These are phyloP conservation scores for Solanum chmielewskii DNA, from an alignment of 257 asterid genomes.

Conservation along the genomic window DNA sequence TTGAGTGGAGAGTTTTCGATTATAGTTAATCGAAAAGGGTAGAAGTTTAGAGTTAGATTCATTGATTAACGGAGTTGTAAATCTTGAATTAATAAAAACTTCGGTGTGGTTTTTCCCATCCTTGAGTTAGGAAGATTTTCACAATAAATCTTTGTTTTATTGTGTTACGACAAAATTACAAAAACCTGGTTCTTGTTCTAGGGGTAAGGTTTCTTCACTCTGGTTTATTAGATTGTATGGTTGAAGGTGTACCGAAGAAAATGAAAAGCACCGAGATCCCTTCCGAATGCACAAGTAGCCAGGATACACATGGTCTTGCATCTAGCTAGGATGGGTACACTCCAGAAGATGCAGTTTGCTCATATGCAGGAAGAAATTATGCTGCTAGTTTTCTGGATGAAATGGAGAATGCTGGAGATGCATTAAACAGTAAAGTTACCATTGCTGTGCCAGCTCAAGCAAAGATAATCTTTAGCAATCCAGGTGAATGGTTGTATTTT, in stretches of 20 bases:
- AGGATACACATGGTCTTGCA: constrained; percentile 8
- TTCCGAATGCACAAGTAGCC: constrained; percentile 23
- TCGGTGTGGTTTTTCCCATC: too few species aligned
- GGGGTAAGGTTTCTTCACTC: too few species aligned
- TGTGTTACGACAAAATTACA: too few species aligned
- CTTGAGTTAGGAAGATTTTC: too few species aligned
- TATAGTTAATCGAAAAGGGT: too few species aligned
- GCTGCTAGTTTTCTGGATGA: not conserved
- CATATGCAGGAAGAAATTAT: not conserved
- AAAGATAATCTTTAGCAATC: constrained; percentile 16
- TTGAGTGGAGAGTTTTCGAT: too few species aligned
- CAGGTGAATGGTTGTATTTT: constrained; percentile 27
- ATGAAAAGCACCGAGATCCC: constrained; percentile 33
- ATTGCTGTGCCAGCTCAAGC: constrained; percentile 44
- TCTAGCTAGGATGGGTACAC: constrained; percentile 13
- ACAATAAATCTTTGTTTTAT: too few species aligned
- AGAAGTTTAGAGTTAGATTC: too few species aligned
- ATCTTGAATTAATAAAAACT: too few species aligned
- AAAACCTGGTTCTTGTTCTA: too few species aligned
- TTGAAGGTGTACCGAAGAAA: constrained; percentile 57
- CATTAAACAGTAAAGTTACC: constrained; percentile 28
- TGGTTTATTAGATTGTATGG: constrained; percentile 21
- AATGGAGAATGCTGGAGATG: constrained; percentile 8
- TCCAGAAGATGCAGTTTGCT: constrained; percentile 17
- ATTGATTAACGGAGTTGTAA: too few species aligned